Base-by-base conservation (phyloP, 2,329 filamentous ascomycete genomes). In the Colletotrichum sp. region DNA sequence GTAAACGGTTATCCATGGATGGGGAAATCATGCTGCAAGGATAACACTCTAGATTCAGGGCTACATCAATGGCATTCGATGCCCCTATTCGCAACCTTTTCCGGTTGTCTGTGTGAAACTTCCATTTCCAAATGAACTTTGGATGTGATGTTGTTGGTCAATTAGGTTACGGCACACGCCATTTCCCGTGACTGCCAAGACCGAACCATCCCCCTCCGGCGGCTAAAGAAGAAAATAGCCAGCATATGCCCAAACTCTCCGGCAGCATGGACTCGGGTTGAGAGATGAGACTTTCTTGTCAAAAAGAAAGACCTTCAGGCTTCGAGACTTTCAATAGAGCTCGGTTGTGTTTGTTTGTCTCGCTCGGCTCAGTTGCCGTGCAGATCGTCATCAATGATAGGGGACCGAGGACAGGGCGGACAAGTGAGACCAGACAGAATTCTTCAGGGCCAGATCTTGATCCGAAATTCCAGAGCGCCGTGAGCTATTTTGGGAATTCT, bases 141-240 rank as follows among this genome's bases (percentile, higher is more conserved):
- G 43, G 43, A 51, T 51, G n/a, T 11, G n/a, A 6, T 21, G 43
- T 24, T 51, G n/a, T 51, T 16, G 4, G 43, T 51, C n/a, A 51
- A 51, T 51, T 21, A 13, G 43, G 43, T 51, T 51, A 21, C 24
- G 33, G 51, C 47, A 64, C 64, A 73, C 70, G 70, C 70, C 64
- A 74, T 73, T 55, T 21, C 68, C 34, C 59, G 68, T 73, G 71
- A 73, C 68, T 34, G 71, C 68, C 62, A 71, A 73, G 68, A 31
- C 72, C n/a, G 55, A 43, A 59, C 70, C 66, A 64, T 9, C 6
- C 31, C 29, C 33, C 31, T 21, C 18, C 18, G 57, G n/a, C 2
- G 8, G 33, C 21, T 33, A 5, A 5, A 13, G 29, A 16, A 24
- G 18, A 21, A 61, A n/a, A 11, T 3, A 61, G 31, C 27, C 57